Conservation (phyloP, 805 yeast genomes). For the Soucietia sequanensis region DNA sequence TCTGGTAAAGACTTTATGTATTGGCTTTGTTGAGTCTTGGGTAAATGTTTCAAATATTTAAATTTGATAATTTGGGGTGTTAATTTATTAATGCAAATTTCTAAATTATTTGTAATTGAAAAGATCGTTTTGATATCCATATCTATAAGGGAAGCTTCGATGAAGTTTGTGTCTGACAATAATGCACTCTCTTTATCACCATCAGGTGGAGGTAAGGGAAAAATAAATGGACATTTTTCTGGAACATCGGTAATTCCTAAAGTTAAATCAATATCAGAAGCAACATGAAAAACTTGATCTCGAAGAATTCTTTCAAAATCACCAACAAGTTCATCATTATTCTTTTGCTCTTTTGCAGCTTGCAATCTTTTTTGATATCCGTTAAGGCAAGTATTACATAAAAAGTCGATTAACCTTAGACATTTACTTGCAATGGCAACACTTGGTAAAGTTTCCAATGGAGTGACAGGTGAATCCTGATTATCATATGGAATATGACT, state of each 20-base stretch:
- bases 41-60: constrained; percentile 15
- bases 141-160: constrained; percentile 34
- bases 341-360: constrained; percentile 25
- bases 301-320: constrained; percentile 20
- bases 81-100: constrained; percentile 23
- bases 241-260: constrained; percentile 8
- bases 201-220: constrained; percentile 5
- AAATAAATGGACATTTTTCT: background rate
- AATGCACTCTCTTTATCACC: constrained; percentile 2
- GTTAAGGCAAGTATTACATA: constrained; percentile 27
- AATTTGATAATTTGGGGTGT: constrained; percentile 17
- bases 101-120: constrained; percentile 23
- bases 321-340: constrained; percentile 2
- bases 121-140: constrained; percentile 37
- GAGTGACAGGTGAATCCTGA: constrained; percentile 30
- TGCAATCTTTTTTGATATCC: constrained; percentile 38
- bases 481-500: constrained; percentile 44
- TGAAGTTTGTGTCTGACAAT: background rate
- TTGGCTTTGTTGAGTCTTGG: constrained; percentile 7
- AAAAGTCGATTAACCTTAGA: constrained; percentile 23
- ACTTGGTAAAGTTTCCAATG: constrained; percentile 31
- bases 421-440: constrained; percentile 22
- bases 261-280: constrained; percentile 24
- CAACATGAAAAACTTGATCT: constrained; percentile 16
- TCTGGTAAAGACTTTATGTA: constrained; percentile 29